A percentile compares a stretch with the other conserved stretches of the same genome.
Evolutionary conservation across 306 rosid species (phyloP).

Genomic region (Acacia melanoxylon): DNA sequence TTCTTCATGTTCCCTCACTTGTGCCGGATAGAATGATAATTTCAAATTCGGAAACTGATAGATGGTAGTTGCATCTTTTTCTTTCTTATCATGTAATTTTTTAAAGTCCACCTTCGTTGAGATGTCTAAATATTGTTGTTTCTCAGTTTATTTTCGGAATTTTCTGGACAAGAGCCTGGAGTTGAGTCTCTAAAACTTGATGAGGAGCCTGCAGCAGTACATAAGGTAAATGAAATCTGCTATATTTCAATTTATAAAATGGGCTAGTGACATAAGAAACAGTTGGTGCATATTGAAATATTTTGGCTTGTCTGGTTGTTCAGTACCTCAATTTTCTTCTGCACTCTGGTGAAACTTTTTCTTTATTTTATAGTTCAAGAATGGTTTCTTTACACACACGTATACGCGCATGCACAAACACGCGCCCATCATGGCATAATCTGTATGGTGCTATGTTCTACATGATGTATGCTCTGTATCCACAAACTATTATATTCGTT

Average conservation of each 20-base stretch:
- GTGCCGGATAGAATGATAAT: conserved; percentile 47
- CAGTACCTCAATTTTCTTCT: neutral
- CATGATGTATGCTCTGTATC: neutral
- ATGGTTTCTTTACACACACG: neutral
- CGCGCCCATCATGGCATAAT: neutral
- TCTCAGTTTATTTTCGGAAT: conserved; percentile 60
- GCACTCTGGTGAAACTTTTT: neutral
- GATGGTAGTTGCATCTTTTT: conserved; percentile 43
- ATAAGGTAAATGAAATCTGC: conserved; percentile 55
- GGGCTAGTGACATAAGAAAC: neutral
- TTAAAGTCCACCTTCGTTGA: neutral
- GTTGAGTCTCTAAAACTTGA: conserved; percentile 51
- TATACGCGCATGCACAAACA: neutral
- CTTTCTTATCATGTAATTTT: neutral
- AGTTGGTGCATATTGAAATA: neutral
- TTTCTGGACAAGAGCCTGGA: conserved; percentile 45
- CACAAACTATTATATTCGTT: neutral
- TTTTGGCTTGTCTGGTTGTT: neutral
- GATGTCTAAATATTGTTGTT: conserved; percentile 28
- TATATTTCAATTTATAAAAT: neutral
- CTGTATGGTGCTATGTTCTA: neutral
- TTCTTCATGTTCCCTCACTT: conserved; percentile 52
- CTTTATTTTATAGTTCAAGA: neutral
- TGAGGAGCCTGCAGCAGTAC: conserved; percentile 55
- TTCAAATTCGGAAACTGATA: conserved; percentile 48